Base-by-base conservation (phyloP, 148 eudicot genomes). In the Cornus florida region DNA sequence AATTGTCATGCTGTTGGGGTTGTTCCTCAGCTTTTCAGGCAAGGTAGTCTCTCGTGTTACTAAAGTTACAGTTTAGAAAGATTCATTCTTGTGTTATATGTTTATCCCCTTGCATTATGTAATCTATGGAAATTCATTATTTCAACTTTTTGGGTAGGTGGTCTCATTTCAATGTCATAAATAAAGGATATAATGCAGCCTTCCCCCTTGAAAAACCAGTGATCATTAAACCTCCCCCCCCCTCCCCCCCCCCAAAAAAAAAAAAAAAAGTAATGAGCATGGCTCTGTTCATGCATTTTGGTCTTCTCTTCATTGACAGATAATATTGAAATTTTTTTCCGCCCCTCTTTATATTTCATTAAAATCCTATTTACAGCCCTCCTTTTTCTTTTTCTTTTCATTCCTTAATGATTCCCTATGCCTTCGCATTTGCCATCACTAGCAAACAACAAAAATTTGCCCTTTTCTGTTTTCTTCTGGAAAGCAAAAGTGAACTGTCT, bases 401-500 rank as follows among this genome's bases (percentile, higher is more conserved):
- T 43, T 11, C 16, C 3, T 0, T 78, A n/a, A 41, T 72, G 48
- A 43, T 17, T 1, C 19, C 17, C 17, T 53, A 12, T 53, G 59
- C 59, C 4, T 31, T 6, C 46, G n/a, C 53, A 28, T 79, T 59
- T 33, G 35, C 46, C 46, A 33, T 33, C 22, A 35, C 0, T 6
- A 17, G 57, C 19, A 53, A 53, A 5, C 17, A 53, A 53, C 59
- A 16, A 48, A 48, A 48, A 1, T 2, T 48, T 48, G 9, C 12
- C 12, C 2, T 2, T n/a, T 38, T n/a, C 17, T 70, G 72, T 70
- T 28, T 70, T 20, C 38, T 70, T n/a, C 72, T 35, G 7, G 19
- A 68, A 38, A 70, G 24, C 46, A 38, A 16, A 69, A 69, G 56
- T 41, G 12, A 70, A 70, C 53, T 75, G 32, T 60, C 48, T 75